Evolutionary conservation across 2,329 filamentous ascomycete species (phyloP).

Genomic region (Trichoderma oligosporum): DNA sequence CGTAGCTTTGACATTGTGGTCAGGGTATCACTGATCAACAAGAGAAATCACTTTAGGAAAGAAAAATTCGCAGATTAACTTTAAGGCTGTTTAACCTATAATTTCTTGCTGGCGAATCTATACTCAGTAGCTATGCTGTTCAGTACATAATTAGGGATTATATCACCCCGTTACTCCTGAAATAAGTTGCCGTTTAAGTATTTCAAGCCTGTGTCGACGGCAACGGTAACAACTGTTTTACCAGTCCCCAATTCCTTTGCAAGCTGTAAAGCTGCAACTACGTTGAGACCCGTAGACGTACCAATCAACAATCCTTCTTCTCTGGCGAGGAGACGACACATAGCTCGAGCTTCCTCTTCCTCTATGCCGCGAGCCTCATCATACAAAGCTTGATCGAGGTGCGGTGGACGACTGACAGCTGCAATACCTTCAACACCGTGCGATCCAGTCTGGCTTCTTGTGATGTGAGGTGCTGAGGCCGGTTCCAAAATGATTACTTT

Average conservation of each 20-base stretch:
- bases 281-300: neutral
- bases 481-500: neutral
- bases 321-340: neutral
- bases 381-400: neutral
- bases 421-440: neutral
- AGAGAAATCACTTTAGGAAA: too few relatives aligned
- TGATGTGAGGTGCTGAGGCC: neutral
- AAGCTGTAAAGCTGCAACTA: neutral
- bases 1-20: too few relatives aligned
- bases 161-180: too few relatives aligned
- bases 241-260: neutral
- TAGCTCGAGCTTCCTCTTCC: neutral
- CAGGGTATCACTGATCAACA: too few relatives aligned
- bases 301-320: neutral
- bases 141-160: too few relatives aligned
- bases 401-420: neutral
- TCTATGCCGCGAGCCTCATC: neutral
- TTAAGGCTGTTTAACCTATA: too few relatives aligned
- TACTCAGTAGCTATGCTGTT: too few relatives aligned
- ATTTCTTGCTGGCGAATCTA: too few relatives aligned
- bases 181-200: slow-evolving; percentile 1
- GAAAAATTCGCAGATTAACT: too few relatives aligned
- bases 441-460: neutral
- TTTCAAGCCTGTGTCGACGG: neutral
- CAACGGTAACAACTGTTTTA: neutral